phyloP scores from a whole-genome alignment of 495 filamentous ascomycete genomes.

The Penicillium herquei region DNA sequence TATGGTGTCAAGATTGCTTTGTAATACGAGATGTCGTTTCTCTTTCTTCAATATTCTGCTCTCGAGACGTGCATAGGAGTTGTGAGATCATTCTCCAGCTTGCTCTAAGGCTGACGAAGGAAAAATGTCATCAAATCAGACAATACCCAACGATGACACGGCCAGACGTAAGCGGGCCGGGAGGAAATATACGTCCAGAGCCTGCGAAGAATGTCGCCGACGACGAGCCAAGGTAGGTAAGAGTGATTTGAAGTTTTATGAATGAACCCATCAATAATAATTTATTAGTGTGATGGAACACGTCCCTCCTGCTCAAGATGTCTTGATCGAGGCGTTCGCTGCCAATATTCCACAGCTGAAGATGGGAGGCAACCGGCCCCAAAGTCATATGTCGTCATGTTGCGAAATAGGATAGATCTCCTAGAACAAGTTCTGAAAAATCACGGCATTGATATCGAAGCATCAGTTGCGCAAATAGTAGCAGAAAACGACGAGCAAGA shows the following conservation, averaged over 20 bases:
- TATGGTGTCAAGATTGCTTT: constrained; percentile 16
- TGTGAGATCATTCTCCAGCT: neutral
- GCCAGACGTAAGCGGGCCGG: constrained; percentile 18
- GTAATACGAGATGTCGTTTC: constrained; percentile 11
- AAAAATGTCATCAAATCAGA: too few relatives aligned
- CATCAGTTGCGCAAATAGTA: constrained; percentile 21
- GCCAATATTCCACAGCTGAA: constrained; percentile 25
- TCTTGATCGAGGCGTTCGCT: constrained; percentile 23
- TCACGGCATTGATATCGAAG: constrained; percentile 25
- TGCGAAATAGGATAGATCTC: constrained; percentile 25
- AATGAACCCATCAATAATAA: neutral
- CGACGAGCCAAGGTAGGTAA: constrained; percentile 27
- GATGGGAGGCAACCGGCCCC: constrained; percentile 30
- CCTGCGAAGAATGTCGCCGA: constrained; percentile 31
- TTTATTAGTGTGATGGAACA: constrained; percentile 23
- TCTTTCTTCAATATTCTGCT: neutral
- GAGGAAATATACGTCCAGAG: constrained; percentile 29
- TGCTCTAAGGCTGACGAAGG: too few relatives aligned
- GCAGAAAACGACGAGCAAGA: constrained; percentile 7
- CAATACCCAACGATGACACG: neutral
- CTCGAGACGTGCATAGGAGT: neutral
- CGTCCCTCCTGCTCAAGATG: constrained; percentile 29
- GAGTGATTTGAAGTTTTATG: neutral
- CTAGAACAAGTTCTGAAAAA: constrained; percentile 22
- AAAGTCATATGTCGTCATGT: constrained; percentile 30